Evolutionary conservation across 768 basidiomycete genomes (phyloP).

Genomic region (Rhodosporidiobolus sp.): DNA sequence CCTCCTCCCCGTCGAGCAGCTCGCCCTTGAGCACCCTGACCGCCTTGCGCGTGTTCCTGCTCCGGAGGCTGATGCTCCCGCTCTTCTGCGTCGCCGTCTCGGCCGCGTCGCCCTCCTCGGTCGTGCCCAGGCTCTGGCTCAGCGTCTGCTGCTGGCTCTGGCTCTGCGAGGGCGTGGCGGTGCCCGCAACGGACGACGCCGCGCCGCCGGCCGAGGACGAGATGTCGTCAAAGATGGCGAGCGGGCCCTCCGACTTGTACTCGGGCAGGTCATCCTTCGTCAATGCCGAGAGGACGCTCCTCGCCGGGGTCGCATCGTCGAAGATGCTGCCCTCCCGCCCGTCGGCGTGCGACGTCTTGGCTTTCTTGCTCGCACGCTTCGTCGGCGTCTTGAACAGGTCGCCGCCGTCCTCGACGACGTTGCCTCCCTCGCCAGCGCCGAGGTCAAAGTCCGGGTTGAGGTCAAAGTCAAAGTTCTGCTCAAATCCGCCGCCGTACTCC

Average conservation of each 20-base stretch:
- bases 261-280: conserved; percentile 14
- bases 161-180: not conserved
- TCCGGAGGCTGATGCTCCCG: conserved; percentile 40
- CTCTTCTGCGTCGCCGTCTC: conserved; percentile 32
- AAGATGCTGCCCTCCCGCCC: not conserved
- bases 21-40: conserved; percentile 70
- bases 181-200: not conserved
- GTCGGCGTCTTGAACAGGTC: conserved; percentile 19
- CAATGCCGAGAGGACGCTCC: conserved; percentile 6
- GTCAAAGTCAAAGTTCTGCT: conserved; percentile 6
- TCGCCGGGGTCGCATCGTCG: conserved; percentile 9
- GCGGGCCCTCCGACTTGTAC: conserved; percentile 35
- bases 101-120: conserved; percentile 19
- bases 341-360: conserved; percentile 12
- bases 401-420: not conserved
- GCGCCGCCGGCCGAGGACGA: conserved; percentile 2
- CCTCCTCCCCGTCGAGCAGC: conserved; percentile 54
- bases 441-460: conserved; percentile 20
- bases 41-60: conserved; percentile 80
- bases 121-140: conserved; percentile 27
- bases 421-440: not conserved
- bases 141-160: not conserved
- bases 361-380: conserved; percentile 28
- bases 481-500: conserved; percentile 39
- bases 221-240: conserved; percentile 52